Base-by-base conservation (phyloP, 176 grass and related monocot species). In the Zizania latifolia region DNA sequence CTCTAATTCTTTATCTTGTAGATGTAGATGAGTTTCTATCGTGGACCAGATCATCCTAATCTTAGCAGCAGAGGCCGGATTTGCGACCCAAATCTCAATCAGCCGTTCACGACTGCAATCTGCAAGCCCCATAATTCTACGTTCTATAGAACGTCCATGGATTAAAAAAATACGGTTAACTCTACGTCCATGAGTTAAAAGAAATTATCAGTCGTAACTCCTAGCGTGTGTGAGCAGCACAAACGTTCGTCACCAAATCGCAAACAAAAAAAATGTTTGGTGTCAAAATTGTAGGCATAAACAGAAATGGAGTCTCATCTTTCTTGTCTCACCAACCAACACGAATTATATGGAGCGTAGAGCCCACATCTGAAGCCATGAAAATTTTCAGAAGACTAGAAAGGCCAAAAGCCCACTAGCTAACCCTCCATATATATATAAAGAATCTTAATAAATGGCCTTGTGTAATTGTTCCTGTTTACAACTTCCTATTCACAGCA, bases 401-500 rank as follows among this genome's bases (percentile, higher is more conserved):
- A 46, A 75, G 16, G n/a, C 2, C 37, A 30, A 26, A 62, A 17
- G 8, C 2, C 2, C 23, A 33, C 3, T 11, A 60, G 33, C 62
- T 80, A 74, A 39, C n/a, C 29, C 70, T 31, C 39, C 24, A 39
- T 19, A 61, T 59, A 51, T 44, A n/a, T 48, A 2, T 23, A 43
- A 55, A 62, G n/a, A 76, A 43, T 63, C n/a, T n/a, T n/a, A n/a
- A 62, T 30, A 67, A 55, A 65, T 22, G 4, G 2, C n/a, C 5
- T 2, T 61, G 32, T 61, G 53, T 53, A 53, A 69, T 37, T 65
- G 16, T 30, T 74, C 8, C 34, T 70, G 81, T 81, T 76, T 86
- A 86, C 84, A 86, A 1, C 78, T 19, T 5, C 29, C 8, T 86
- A 68, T 68, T 31, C 53, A 74, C 76, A 85, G 60, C 2, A 45